Base-by-base conservation (phyloP, 2,329 filamentous ascomycete species). In the Domatiomyces catenatus region DNA sequence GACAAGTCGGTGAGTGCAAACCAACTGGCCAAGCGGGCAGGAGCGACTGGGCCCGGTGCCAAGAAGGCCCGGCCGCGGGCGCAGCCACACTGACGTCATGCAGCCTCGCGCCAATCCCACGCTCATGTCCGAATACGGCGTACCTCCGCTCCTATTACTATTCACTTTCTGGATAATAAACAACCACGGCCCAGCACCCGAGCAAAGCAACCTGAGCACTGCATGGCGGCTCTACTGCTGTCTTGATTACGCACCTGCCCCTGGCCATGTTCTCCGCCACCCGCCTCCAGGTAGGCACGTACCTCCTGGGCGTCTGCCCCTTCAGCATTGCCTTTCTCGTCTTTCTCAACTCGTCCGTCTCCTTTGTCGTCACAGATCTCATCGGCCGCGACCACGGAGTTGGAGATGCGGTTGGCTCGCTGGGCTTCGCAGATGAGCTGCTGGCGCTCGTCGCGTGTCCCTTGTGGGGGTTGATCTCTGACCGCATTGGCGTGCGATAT, bases 311-410 rank as follows among this genome's bases (percentile, higher is more conserved):
- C 44, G 75, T 81, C 55, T 80, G 78, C 47, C 73, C 80, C 36
- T 81, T 81, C 66, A 78, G 75, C 57, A 82, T 82, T 58, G 74
- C 76, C 17, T 81, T 81, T 63, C 69, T 82, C 44, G 79, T 82
- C 47, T 82, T 81, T 63, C 69, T 82, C 55, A 82, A 82, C 63
- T 75, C 75, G 52, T 76, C 75, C 48, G 70, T 81, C 54, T 79
- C 76, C 19, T 82, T 82, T 60, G 76, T 82, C 28, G 74, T 82
- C 47, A 81, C 78, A 12, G 75, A 81, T 59, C 68, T 80, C 48
- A 75, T 82, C 56, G 76, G 76, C 5, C 69, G 74, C 36, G 68
- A 70, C 39, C 62, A 73, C 52, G 67, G 71, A 46, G 75, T 80
- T 15, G 79, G 79, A 6, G 73, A 80, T 67, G 76, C 76, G 5